Evolutionary conservation across 352 stramenopile species (phyloP).

Genomic region (Plasmopara viticola): DNA sequence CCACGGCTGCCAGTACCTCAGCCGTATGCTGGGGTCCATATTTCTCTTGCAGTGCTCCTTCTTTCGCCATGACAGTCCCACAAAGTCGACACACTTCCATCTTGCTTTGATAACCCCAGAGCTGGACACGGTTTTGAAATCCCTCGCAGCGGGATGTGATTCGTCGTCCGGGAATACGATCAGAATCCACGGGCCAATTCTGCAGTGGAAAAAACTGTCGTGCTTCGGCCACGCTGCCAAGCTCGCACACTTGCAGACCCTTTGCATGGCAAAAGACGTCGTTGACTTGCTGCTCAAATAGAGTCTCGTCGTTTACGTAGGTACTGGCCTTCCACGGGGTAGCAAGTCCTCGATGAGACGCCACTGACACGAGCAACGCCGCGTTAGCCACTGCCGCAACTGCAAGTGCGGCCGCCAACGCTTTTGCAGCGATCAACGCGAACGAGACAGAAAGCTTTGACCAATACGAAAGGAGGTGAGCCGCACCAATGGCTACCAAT

Average conservation of each 20-base stretch:
- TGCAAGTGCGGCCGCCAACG: conserved; percentile 12
- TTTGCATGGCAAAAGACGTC: conserved; percentile 46
- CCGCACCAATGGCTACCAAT: conserved; percentile 12
- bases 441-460: conserved; percentile 7
- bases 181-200: conserved; percentile 34
- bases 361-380: conserved; percentile 13
- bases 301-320: conserved; percentile 21
- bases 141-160: conserved; percentile 33
- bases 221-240: conserved; percentile 32
- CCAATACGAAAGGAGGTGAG: conserved; percentile 25
- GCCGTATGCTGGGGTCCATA: conserved; percentile 9
- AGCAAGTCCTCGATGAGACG: conserved; percentile 13
- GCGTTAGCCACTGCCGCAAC: conserved; percentile 13
- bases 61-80: conserved; percentile 25
- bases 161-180: conserved; percentile 23
- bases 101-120: conserved; percentile 44
- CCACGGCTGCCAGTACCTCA: conserved; percentile 26
- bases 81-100: conserved; percentile 46
- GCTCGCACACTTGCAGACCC: conserved; percentile 32
- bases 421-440: conserved; percentile 7
- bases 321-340: conserved; percentile 24
- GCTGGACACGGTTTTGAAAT: conserved; percentile 34
- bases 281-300: conserved; percentile 36
- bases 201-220: conserved; percentile 33
- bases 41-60: conserved; percentile 16